Evolutionary conservation across 225 moss, liverwort and hornwort species (phyloP).

Genomic region (Rhytidiadelphus loreus): DNA sequence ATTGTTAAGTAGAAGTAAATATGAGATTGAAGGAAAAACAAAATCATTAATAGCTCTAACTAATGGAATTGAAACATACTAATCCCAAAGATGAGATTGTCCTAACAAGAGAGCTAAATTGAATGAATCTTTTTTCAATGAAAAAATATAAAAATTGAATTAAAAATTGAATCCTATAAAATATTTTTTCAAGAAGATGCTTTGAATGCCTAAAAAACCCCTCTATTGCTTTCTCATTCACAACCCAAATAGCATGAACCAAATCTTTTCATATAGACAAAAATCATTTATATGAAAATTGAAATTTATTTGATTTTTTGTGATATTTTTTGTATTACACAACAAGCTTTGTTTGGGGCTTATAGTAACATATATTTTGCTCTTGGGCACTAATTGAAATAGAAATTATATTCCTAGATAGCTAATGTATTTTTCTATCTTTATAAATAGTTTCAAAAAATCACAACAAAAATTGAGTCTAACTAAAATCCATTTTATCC

Average conservation of each 20-base stretch:
- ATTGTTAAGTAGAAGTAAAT: background rate
- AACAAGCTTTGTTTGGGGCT: background rate
- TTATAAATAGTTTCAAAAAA: background rate
- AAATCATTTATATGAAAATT: fast-evolving
- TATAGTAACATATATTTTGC: background rate
- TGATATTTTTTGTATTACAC: background rate
- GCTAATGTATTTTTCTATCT: background rate
- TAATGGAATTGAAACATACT: background rate
- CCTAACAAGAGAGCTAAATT: background rate
- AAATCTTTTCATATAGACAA: background rate
- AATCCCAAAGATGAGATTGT: fast-evolving
- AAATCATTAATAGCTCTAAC: background rate
- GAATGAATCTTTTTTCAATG: background rate
- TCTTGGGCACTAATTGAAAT: fast-evolving
- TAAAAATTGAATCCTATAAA: background rate
- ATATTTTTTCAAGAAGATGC: background rate
- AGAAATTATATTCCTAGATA: background rate
- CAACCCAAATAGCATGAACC: background rate
- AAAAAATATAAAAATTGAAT: background rate
- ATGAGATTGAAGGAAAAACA: background rate
- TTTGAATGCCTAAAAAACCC: background rate
- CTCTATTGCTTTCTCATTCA: background rate
- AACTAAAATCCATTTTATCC: background rate
- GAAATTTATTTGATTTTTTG: background rate
- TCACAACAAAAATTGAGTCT: background rate